phyloP scores from a whole-genome alignment of 1,284 basidiomycete genomes.

The Moesziomyces globuligerus region DNA sequence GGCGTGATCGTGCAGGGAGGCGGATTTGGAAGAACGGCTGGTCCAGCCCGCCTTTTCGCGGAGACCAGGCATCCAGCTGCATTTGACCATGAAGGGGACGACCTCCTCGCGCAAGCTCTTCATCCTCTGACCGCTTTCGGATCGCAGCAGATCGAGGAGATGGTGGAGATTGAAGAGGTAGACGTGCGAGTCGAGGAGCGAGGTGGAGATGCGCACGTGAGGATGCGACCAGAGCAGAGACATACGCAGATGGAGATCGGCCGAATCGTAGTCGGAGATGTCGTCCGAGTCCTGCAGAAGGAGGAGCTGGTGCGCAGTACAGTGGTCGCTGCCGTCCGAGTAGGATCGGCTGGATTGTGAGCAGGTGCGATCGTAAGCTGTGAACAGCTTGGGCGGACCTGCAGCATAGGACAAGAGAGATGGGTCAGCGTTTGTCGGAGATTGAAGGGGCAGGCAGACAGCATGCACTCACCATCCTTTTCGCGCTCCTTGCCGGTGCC shows the following conservation, averaged over 20 bases:
- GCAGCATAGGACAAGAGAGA: neutral
- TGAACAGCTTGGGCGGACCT: conserved; percentile 60
- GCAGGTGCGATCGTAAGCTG: conserved; percentile 42
- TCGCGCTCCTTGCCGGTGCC: conserved; percentile 63
- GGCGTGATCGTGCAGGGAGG: conserved; percentile 6
- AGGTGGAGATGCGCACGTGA: conserved; percentile 55
- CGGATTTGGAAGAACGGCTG: conserved; percentile 4
- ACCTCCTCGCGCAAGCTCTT: conserved; percentile 62
- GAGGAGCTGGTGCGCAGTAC: conserved; percentile 47
- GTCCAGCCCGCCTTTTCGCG: conserved; percentile 61
- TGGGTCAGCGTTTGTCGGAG: neutral
- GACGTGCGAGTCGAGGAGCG: conserved; percentile 61
- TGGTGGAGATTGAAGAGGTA: conserved; percentile 58
- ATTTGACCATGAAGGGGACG: conserved; percentile 62
- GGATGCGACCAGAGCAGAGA: conserved; percentile 56
- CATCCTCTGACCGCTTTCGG: conserved; percentile 50
- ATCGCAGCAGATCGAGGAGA: conserved; percentile 50
- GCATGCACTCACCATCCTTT: conserved; percentile 46
- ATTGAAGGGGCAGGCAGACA: neutral
- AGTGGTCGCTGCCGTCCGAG: conserved; percentile 11
- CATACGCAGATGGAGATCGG: conserved; percentile 59
- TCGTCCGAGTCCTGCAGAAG: conserved; percentile 59
- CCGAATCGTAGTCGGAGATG: conserved; percentile 50
- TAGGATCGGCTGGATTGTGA: conserved; percentile 28
- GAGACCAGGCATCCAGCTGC: conserved; percentile 60